phyloP scores from a whole-genome alignment of 306 rosid genomes.

The Purshia tridentata region DNA sequence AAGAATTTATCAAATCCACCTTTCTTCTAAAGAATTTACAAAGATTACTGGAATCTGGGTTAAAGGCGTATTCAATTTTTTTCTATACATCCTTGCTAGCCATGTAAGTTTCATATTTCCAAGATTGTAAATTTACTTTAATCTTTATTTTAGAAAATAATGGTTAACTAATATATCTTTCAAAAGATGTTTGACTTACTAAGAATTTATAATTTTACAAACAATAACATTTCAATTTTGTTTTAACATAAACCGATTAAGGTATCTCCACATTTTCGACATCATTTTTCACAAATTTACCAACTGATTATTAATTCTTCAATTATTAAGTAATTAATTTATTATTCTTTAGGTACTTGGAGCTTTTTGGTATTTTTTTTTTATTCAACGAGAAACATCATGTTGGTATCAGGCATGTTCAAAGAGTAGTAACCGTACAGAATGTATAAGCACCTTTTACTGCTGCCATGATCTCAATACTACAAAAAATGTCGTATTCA shows the following conservation, averaged over 20 bases:
- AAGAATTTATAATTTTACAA: too few relatives aligned
- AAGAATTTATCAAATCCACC: conserved; percentile 24
- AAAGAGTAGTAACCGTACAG: accelerated
- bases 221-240: too few relatives aligned
- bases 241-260: too few relatives aligned
- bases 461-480: background rate
- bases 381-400: conserved; percentile 15
- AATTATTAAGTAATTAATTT: too few relatives aligned
- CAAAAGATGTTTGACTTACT: too few relatives aligned
- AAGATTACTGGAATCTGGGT: conserved; percentile 17
- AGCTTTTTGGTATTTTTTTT: conserved; percentile 32
- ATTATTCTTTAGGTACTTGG: conserved; percentile 30
- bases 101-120: conserved; percentile 16
- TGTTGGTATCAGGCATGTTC: conserved; percentile 27
- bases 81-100: conserved; percentile 31
- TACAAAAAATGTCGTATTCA: background rate
- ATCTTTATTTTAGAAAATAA: background rate
- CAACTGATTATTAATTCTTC: too few relatives aligned
- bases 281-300: too few relatives aligned
- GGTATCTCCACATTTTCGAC: too few relatives aligned
- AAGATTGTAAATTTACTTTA: background rate
- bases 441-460: background rate
- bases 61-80: conserved; percentile 27
- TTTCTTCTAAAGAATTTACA: conserved; percentile 10
- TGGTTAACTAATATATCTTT: too few relatives aligned